A percentile compares a stretch with the other conserved stretches of the same genome.
These are phyloP conservation scores for Creolimax fragrantissima DNA, from an alignment of 78 protist genomes.

Conservation along the genomic window DNA sequence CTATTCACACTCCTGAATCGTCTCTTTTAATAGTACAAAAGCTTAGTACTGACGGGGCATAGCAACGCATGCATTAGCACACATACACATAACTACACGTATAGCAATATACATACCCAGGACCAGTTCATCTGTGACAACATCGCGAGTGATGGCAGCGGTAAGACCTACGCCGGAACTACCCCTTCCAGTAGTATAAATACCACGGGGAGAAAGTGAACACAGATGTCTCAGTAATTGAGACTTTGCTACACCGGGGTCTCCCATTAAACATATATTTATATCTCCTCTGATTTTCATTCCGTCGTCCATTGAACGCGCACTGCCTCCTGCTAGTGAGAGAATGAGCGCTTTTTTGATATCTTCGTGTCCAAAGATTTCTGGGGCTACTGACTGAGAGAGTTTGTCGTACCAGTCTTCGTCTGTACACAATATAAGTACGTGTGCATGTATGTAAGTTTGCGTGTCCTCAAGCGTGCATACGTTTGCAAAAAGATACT, in stretches of 20 bases:
- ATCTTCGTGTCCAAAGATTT: slow-evolving; percentile 93
- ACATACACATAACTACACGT: too few species aligned
- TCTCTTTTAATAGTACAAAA: too few species aligned
- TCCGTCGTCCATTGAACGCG: slow-evolving; percentile 70
- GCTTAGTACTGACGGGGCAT: too few species aligned
- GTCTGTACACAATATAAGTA: background rate
- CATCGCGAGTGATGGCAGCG: slow-evolving; percentile 89
- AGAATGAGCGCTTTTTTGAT: slow-evolving; percentile 95
- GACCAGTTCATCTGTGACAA: slow-evolving; percentile 77
- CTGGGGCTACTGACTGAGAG: slow-evolving; percentile 94
- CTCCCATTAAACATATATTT: slow-evolving; percentile 96
- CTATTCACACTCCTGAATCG: too few species aligned
- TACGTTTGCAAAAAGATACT: too few species aligned
- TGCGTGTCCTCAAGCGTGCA: background rate
- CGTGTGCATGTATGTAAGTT: background rate
- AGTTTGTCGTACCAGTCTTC: slow-evolving; percentile 40
- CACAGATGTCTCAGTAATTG: slow-evolving; percentile 85
- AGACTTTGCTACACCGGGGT: slow-evolving; percentile 99
- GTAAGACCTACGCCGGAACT: slow-evolving; percentile 98
- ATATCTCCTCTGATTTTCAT: slow-evolving; percentile 96
- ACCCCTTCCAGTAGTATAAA: slow-evolving; percentile 94
- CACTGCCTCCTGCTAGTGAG: slow-evolving; percentile 81
- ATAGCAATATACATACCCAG: slow-evolving; percentile 51
- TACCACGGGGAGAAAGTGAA: slow-evolving; percentile 57
- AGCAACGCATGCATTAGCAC: too few species aligned